Conservation (phyloP, 352 stramenopile genomes). For the Phytophthora tubulina region DNA sequence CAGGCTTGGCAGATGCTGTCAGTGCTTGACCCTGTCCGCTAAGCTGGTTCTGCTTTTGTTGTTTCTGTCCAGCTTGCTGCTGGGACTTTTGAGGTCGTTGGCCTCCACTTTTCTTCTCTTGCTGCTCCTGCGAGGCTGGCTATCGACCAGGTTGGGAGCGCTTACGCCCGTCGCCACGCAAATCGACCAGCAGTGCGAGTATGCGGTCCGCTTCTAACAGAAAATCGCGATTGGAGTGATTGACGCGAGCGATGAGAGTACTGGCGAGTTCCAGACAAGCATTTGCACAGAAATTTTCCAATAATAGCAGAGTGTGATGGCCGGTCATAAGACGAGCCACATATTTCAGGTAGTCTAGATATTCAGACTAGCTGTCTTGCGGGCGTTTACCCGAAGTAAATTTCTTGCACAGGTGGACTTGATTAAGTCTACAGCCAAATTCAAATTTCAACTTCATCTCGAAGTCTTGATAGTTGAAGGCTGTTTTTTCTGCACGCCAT, state of each 20-base stretch:
- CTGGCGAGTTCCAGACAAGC: constrained; percentile 13
- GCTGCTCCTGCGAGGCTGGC: not conserved
- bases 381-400: constrained; percentile 11
- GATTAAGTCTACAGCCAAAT: constrained; percentile 20
- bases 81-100: not conserved
- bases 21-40: constrained; percentile 1
- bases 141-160: not conserved
- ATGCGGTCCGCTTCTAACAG: too few relatives aligned
- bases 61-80: not conserved
- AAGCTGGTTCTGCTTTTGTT: not conserved
- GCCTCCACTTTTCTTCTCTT: not conserved
- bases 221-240: not conserved
- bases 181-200: not conserved
- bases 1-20: constrained; percentile 1
- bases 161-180: not conserved
- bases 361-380: constrained; percentile 20
- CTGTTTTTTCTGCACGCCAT: too few relatives aligned
- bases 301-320: constrained; percentile 9
- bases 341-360: constrained; percentile 28
- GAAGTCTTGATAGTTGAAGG: too few relatives aligned
- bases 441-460: not conserved
- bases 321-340: constrained; percentile 25
- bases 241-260: constrained; percentile 7
- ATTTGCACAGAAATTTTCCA: constrained; percentile 20
- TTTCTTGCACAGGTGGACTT: constrained; percentile 22